Base-by-base conservation (phyloP, 2,329 filamentous ascomycete genomes). In the Neopestalotiopsis sp. region DNA sequence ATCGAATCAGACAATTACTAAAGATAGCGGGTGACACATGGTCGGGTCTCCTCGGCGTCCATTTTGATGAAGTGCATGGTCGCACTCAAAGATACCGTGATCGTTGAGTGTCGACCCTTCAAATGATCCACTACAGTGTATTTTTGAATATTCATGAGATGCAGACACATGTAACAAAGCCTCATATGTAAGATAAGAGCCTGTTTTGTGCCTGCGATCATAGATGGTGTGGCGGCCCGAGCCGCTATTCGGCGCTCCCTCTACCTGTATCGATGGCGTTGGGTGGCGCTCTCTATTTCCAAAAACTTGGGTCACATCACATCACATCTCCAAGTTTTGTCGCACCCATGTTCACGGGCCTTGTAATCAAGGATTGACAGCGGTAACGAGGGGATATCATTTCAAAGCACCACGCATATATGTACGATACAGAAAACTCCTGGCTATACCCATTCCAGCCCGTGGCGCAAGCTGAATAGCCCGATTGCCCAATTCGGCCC, bases 351-450 rank as follows among this genome's bases (percentile, higher is more conserved):
- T 3, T 53, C 14, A 17, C 9, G 45, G 17, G 13, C n/a, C n/a
- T 17, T 53, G n/a, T n/a, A 53, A 10, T 20, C 9, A 2, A n/a
- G n/a, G 45, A n/a, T 53, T 53, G 17, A 53, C 17, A 53, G 45
- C 45, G 17, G 45, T 53, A 53, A 20, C 45, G 45, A 53, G n/a
- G n/a, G 45, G 45, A 53, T 53, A 53, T 53, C 45, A 53, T 53
- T 53, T 17, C 24, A 53, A 53, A 53, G 45, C 45, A 53, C 17
- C 45, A 53, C 45, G 45, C 45, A 6, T 38, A 6, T 38, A 38
- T 38, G 34, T 38, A 38, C 34, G 34, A 38, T 38, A 7, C 10
- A 17, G 17, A 53, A 20, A 53, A 53, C 45, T 53, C 45, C 45
- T 53, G n/a, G 45, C 45, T 53, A 53, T 53, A 53, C 45, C 45